Conservation (phyloP, 441 rosid genomes). For the Adansonia rubrostipa region DNA sequence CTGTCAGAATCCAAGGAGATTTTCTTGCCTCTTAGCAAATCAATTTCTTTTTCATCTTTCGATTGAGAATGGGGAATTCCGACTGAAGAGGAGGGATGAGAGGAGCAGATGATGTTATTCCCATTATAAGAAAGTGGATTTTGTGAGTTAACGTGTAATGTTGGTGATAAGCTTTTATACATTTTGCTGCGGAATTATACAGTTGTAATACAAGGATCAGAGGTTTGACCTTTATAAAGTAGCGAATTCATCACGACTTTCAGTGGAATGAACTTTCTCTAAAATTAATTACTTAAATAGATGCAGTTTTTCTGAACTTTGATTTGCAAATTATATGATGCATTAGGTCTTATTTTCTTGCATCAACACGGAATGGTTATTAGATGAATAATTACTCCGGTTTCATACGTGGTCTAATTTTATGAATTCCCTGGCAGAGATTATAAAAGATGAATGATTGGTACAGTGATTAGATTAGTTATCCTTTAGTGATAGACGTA, state of each 20-base stretch:
- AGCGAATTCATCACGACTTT: not conserved
- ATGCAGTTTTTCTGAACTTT: not conserved
- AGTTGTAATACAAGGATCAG: slow-evolving; percentile 12
- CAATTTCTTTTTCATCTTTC: not conserved
- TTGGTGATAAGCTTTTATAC: not conserved
- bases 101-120: not conserved
- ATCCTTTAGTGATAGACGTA: not conserved
- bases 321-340: not conserved
- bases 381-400: slow-evolving; percentile 3
- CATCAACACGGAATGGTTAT: not conserved
- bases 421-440: not conserved
- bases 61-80: too few relatives aligned
- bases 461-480: not conserved
- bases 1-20: not conserved
- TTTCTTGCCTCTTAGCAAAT: not conserved
- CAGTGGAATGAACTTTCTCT: not conserved
- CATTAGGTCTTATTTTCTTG: too few relatives aligned
- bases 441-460: not conserved
- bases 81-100: too few relatives aligned
- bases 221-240: slow-evolving; percentile 2
- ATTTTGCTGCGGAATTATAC: not conserved
- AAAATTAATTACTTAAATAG: not conserved
- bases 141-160: slow-evolving; percentile 8
- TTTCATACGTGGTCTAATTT: not conserved
- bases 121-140: not conserved